Evolutionary conservation across 257 asterid genomes (phyloP), one percentile per base, ranked within the genome.

Genomic region (Gentiana straminea): DNA sequence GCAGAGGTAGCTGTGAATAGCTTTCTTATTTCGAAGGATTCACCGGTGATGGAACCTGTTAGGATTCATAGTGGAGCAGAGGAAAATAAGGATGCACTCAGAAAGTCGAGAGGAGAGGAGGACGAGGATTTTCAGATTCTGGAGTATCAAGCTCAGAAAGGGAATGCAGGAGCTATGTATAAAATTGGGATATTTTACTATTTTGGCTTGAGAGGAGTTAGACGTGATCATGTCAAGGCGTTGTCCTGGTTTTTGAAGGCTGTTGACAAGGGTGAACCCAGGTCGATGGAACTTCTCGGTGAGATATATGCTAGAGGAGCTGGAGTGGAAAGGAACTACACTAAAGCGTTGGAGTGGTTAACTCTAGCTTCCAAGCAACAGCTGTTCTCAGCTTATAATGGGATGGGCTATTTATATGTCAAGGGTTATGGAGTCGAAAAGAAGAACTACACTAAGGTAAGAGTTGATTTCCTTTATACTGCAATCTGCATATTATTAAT

Each of bases 231-330:
- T 70, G 75, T 74, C 33, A 88, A 83, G 89, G 97, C 99, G 32
- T 73, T 85, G 64, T 60, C 86, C 59, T 88, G 99, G 97, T 88
- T 92, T 66, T 75, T 82, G 46, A 88, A 80, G 81, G 97, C 99
- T 51, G 94, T 80, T 50, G 95, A 88, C 68, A 92, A 78, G 74
- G 94, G 99, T 47, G 99, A 92, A 66, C 80, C 97, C 34, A 78
- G 89, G 70, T 88, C 99, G 13, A 92, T 92, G 99, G 99, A 92
- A 75, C 93, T 92, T 66, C 97, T 92, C 54, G 99, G 99, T 38
- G 99, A 92, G 81, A 85, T 92, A 49, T 88, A 88, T 73, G 95
- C 95, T 38, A 78, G 94, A 69, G 99, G 99, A 32, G 99, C 95
- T 47, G 99, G 94, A 65, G 91, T 88, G 63, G 95, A 88, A 73